Percentiles rank a stretch among this genome's conserved stretches.
These are phyloP conservation scores for Arthroderma uncinatum DNA, from an alignment of 2,329 filamentous ascomycete genomes.

Conservation along the genomic window DNA sequence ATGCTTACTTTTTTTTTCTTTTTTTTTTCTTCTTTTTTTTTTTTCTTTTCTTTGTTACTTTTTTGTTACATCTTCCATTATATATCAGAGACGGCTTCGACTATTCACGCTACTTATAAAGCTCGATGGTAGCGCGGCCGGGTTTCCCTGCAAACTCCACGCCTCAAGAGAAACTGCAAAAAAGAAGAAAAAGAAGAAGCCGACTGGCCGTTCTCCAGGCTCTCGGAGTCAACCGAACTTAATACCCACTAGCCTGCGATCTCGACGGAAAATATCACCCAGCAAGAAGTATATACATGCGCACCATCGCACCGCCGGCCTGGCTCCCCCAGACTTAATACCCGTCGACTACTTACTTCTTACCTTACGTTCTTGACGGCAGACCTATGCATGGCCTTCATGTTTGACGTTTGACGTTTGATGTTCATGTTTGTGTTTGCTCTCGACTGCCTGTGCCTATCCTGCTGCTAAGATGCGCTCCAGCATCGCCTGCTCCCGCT, in stretches of 20 bases:
- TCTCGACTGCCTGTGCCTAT: neutral
- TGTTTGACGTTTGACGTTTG: too few species aligned
- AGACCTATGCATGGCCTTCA: too few species aligned
- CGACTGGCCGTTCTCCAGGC: slow-evolving; percentile 5
- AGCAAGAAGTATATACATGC: neutral
- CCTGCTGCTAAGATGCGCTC: slow-evolving; percentile 50
- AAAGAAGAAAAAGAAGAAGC: slow-evolving; percentile 17
- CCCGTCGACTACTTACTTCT: neutral
- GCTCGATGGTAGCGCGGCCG: too few species aligned
- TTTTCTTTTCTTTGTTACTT: neutral
- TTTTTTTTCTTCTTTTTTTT: neutral
- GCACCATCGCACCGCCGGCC: neutral
- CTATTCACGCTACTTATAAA: too few species aligned
- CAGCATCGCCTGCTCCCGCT: slow-evolving; percentile 66
- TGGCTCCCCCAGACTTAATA: neutral
- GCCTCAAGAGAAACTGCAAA: slow-evolving; percentile 1
- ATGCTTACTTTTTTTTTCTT: slow-evolving; percentile 14
- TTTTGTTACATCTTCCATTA: neutral
- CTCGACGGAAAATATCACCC: neutral
- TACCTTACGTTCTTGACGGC: too few species aligned
- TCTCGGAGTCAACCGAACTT: slow-evolving; percentile 3
- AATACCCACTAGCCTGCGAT: neutral
- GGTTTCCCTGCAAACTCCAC: neutral
- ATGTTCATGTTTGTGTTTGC: neutral
- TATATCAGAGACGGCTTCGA: too few species aligned